Conservation (phyloP, 805 yeast species). For the Pichia ethanolica region DNA sequence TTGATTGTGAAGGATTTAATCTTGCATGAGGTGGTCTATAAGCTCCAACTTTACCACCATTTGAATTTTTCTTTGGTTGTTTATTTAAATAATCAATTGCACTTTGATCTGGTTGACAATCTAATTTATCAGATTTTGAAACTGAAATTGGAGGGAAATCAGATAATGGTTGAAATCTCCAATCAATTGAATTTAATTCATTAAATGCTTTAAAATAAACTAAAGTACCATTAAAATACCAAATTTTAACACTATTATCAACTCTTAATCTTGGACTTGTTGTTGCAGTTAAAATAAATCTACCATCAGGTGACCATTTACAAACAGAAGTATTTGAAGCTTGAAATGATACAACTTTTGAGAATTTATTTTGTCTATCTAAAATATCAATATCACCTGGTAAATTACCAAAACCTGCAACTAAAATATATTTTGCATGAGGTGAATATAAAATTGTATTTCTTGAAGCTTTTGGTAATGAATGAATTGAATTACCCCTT, state of each 20-base stretch:
- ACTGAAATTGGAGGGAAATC: slow-evolving; percentile 48
- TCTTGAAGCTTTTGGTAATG: slow-evolving; percentile 79
- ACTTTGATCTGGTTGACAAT: slow-evolving; percentile 65
- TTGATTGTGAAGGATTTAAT: slow-evolving; percentile 28
- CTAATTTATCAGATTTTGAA: slow-evolving; percentile 29
- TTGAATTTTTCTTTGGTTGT: slow-evolving; percentile 20
- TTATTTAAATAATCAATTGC: slow-evolving; percentile 52
- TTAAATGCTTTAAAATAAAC: slow-evolving; percentile 70
- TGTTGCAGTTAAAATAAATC: slow-evolving; percentile 88
- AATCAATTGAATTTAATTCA: slow-evolving; percentile 73
- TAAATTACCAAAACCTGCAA: slow-evolving; percentile 96
- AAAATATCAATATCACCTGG: slow-evolving; percentile 94
- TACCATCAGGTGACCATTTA: slow-evolving; percentile 97
- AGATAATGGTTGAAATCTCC: slow-evolving; percentile 64
- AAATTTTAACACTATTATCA: slow-evolving; percentile 87
- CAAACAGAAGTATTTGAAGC: slow-evolving; percentile 96
- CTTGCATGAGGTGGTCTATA: slow-evolving; percentile 94
- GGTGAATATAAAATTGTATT: slow-evolving; percentile 91
- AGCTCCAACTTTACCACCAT: slow-evolving; percentile 68
- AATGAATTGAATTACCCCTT: slow-evolving; percentile 79
- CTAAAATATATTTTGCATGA: slow-evolving; percentile 81
- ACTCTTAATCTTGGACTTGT: slow-evolving; percentile 95
- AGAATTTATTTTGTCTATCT: slow-evolving; percentile 82
- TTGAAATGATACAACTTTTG: slow-evolving; percentile 71
- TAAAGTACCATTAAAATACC: slow-evolving; percentile 86